Percentiles rank a stretch among this genome's conserved stretches.
Conservation (phyloP, 2,329 filamentous ascomycete species). For the Colletotrichum costaricense region DNA sequence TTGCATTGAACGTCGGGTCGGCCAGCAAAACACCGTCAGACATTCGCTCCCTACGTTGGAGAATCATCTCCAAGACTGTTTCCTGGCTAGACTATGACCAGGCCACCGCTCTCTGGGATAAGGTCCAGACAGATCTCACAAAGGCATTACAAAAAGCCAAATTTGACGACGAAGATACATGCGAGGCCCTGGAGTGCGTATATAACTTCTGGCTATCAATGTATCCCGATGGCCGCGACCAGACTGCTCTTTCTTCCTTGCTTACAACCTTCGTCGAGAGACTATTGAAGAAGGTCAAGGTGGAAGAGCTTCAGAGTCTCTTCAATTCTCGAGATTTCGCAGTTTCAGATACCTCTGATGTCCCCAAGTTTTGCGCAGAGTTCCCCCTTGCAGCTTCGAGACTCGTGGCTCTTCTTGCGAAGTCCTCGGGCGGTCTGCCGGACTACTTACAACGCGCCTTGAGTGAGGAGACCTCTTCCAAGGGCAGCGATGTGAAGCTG, state of each 20-base stretch:
- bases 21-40: slow-evolving; percentile 43
- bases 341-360: background rate
- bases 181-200: slow-evolving; percentile 54
- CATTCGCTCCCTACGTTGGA: slow-evolving; percentile 53
- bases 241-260: slow-evolving; percentile 44
- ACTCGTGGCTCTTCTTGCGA: slow-evolving; percentile 26
- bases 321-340: background rate
- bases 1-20: slow-evolving; percentile 42
- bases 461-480: background rate
- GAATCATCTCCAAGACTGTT: slow-evolving; percentile 49
- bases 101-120: slow-evolving; percentile 46
- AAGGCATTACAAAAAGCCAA: slow-evolving; percentile 47
- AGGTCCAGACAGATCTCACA: slow-evolving; percentile 45
- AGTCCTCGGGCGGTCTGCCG: slow-evolving; percentile 12
- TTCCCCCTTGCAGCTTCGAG: slow-evolving; percentile 28
- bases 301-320: slow-evolving; percentile 9
- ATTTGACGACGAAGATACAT: slow-evolving; percentile 48
- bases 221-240: slow-evolving; percentile 47
- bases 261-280: slow-evolving; percentile 48
- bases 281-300: slow-evolving; percentile 38
- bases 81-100: slow-evolving; percentile 47
- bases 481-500: slow-evolving; percentile 19
- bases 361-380: slow-evolving; percentile 25
- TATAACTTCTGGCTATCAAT: slow-evolving; percentile 51
- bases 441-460: slow-evolving; percentile 23